phyloP scores from a whole-genome alignment of 345 rosid species.

The Salix brachista region DNA sequence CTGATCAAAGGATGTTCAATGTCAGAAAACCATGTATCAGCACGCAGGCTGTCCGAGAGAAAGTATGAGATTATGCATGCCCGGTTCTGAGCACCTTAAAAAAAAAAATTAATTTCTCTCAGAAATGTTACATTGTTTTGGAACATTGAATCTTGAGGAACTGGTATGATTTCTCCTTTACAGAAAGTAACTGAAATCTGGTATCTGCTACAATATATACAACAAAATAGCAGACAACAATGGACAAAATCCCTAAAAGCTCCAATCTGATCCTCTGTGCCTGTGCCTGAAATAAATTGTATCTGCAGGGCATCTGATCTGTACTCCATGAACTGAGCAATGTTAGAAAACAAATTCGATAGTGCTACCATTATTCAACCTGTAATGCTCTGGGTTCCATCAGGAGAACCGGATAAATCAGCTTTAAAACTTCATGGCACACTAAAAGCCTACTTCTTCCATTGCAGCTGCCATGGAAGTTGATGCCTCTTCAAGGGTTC shows the following conservation, averaged over 20 bases:
- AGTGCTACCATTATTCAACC: neutral
- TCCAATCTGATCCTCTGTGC: neutral
- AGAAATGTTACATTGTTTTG: conserved; percentile 10
- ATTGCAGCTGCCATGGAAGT: conserved; percentile 87
- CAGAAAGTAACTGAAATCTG: conserved; percentile 9
- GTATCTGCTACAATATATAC: conserved; percentile 15
- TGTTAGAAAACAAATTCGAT: neutral
- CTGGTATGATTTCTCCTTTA: conserved; percentile 16
- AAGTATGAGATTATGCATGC: neutral
- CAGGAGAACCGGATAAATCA: neutral
- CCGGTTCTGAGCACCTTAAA: neutral
- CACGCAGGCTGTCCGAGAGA: neutral
- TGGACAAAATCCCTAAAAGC: conserved; percentile 12
- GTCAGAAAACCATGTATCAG: too few species aligned
- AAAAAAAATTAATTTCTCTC: neutral
- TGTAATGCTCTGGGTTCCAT: neutral
- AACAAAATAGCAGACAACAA: conserved; percentile 27
- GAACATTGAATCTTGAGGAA: conserved; percentile 25
- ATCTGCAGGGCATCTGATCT: neutral
- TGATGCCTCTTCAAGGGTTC: conserved; percentile 95
- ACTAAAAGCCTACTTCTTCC: conserved; percentile 57
- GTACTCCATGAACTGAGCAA: neutral
- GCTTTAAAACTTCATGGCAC: neutral
- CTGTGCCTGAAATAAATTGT: conserved; percentile 2
- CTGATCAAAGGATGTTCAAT: too few species aligned